A percentile compares a stretch with the other conserved stretches of the same genome.
phyloP scores from a whole-genome alignment of 169 alveolate genomes.

The Besnoitia besnoiti region DNA sequence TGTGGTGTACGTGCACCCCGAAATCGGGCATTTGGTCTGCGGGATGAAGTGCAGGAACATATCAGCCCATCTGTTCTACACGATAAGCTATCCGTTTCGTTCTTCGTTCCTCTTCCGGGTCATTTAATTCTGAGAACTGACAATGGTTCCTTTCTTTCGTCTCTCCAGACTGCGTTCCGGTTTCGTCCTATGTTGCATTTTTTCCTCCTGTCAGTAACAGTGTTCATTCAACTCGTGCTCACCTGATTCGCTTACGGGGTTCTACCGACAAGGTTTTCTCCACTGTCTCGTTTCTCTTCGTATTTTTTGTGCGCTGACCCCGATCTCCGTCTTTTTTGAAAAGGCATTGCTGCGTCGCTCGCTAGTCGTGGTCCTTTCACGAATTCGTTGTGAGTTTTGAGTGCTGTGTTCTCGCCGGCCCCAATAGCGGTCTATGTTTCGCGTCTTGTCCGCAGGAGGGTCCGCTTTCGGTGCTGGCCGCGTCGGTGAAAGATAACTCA shows the following conservation, averaged over 20 bases:
- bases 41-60: too few relatives aligned
- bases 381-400: neutral
- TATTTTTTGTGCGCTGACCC: neutral
- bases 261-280: too few relatives aligned
- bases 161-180: too few relatives aligned
- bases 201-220: too few relatives aligned
- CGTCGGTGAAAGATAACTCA: conserved; percentile 94
- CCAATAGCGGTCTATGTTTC: too few relatives aligned
- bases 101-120: neutral
- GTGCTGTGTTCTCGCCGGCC: neutral
- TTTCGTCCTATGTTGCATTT: too few relatives aligned
- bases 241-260: too few relatives aligned
- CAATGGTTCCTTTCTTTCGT: neutral
- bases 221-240: too few relatives aligned
- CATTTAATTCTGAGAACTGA: neutral
- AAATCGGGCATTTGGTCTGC: too few relatives aligned
- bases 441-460: conserved; percentile 80
- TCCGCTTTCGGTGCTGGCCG: conserved; percentile 94
- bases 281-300: neutral
- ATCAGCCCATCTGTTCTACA: too few relatives aligned
- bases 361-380: neutral
- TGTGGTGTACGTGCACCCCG: too few relatives aligned
- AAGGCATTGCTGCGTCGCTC: neutral
- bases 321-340: neutral
- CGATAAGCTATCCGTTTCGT: too few relatives aligned